Evolutionary conservation across 768 basidiomycete species (phyloP), one percentile per base, ranked within the genome.

Genomic region (Calvatia gigantea): DNA sequence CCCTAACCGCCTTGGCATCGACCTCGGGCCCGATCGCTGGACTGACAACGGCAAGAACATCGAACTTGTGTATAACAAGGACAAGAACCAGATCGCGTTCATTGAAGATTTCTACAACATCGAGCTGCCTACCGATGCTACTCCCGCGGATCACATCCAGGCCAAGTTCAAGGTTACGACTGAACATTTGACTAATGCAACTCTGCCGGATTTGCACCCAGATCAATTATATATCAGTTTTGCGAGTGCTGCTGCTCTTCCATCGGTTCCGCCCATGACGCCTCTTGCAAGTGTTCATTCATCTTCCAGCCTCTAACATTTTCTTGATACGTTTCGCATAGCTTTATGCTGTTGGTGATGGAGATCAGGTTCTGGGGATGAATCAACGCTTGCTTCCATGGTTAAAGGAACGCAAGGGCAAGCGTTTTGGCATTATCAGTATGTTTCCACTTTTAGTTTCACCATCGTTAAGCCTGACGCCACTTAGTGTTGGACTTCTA

Each of bases 221-320:
- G 74, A 79, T 56, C 75, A 78, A 60, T 62, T 81, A 6, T 81
- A 73, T 56, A 77, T 79, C 60, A 75, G 67, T 51, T 80, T 80
- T 64, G 73, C 78, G 19, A 78, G 76, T 59, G 72, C 77, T 3
- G 72, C 73, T 5, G 29, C 46, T 2, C 9, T 38, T 25, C 11
- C 48, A 8, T 21, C 38, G 14, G 35, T 46, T 41, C 42, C 31
- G 9, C 21, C 32, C 45, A 28, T 41, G 21, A 48, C 47, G 7
- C n/a, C 42, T 31, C 5, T 14, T 31, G 35, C 25, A 17, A 29
- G 47, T 21, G 11, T 35, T 37, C 17, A 4, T 25, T 15, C 14
- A 25, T 21, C 38, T 48, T 33, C 51, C 8, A 6, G 0, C 27
- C n/a, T 23, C 14, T 32, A 19, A 17, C 21, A 8, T 8, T 14